phyloP scores from a whole-genome alignment of 331 rosid species.

The Erythrophleum ivorense region DNA sequence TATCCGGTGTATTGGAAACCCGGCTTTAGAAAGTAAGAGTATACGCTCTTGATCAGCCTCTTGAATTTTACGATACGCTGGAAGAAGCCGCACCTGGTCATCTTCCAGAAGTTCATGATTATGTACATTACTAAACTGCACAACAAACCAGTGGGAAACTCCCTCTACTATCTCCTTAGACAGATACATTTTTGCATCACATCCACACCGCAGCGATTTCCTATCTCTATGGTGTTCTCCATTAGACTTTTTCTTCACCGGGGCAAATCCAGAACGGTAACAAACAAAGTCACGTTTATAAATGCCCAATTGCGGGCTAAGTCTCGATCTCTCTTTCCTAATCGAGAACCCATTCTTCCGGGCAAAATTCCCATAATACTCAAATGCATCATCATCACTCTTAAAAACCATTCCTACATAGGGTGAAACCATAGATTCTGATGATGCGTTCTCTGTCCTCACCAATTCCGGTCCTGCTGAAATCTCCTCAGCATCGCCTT shows the following conservation, averaged over 20 bases:
- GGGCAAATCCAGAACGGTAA: slow-evolving; percentile 79
- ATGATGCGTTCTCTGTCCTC: slow-evolving; percentile 51
- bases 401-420: slow-evolving; percentile 95
- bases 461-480: slow-evolving; percentile 59
- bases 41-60: slow-evolving; percentile 95
- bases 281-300: slow-evolving; percentile 97
- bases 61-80: slow-evolving; percentile 86
- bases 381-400: slow-evolving; percentile 90
- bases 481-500: slow-evolving; percentile 71
- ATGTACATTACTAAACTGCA: slow-evolving; percentile 88
- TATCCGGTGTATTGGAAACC: slow-evolving; percentile 86
- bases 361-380: slow-evolving; percentile 84
- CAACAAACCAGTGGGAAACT: slow-evolving; percentile 87
- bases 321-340: slow-evolving; percentile 89
- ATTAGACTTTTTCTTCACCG: slow-evolving; percentile 15
- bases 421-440: slow-evolving; percentile 77
- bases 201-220: slow-evolving; percentile 92
- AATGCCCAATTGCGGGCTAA: slow-evolving; percentile 86
- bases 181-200: slow-evolving; percentile 94
- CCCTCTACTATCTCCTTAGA: slow-evolving; percentile 90
- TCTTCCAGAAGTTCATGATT: slow-evolving; percentile 96
- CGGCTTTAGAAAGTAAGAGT: slow-evolving; percentile 89
- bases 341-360: slow-evolving; percentile 90
- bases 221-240: slow-evolving; percentile 63
- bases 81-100: slow-evolving; percentile 95